Evolutionary conservation across 2,329 filamentous ascomycete species (phyloP).

Genomic region (Mariannaea elegans): DNA sequence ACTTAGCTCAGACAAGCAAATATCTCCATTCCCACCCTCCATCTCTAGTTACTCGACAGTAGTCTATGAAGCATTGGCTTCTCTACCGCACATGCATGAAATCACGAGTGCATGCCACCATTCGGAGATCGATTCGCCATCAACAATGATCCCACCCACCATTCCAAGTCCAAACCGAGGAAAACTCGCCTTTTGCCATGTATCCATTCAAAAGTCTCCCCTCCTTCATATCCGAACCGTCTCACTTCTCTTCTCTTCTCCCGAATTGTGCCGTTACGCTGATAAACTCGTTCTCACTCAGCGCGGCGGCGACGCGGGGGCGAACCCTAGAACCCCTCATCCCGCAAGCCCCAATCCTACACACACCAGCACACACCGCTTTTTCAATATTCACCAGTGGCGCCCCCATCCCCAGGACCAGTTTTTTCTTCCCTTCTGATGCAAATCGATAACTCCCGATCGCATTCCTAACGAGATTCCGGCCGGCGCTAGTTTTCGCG

Average conservation of each 20-base stretch:
- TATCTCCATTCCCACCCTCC: constrained; percentile 12
- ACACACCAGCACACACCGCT: constrained; percentile 38
- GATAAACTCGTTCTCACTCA: constrained; percentile 10
- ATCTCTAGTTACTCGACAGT: constrained; percentile 15
- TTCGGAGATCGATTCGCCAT: constrained; percentile 30
- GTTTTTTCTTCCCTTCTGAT: constrained; percentile 4
- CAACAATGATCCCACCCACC: constrained; percentile 27
- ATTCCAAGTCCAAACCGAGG: background rate
- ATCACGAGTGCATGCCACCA: constrained; percentile 38
- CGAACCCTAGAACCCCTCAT: constrained; percentile 31
- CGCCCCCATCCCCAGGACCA: constrained; percentile 10
- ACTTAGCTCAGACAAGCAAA: constrained; percentile 8
- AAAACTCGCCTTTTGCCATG: background rate
- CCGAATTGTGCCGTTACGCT: constrained; percentile 20
- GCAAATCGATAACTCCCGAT: constrained; percentile 30
- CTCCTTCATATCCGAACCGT: background rate
- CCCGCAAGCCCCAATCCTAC: constrained; percentile 30
- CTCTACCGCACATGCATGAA: constrained; percentile 34
- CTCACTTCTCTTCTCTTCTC: constrained; percentile 6
- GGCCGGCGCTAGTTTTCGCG: background rate
- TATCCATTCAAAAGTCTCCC: background rate
- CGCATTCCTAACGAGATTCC: background rate
- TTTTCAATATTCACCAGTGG: constrained; percentile 28
- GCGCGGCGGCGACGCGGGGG: constrained; percentile 18
- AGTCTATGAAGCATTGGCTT: constrained; percentile 12